Conservation (phyloP, 345 rosid genomes). For the Moringa oleifera region DNA sequence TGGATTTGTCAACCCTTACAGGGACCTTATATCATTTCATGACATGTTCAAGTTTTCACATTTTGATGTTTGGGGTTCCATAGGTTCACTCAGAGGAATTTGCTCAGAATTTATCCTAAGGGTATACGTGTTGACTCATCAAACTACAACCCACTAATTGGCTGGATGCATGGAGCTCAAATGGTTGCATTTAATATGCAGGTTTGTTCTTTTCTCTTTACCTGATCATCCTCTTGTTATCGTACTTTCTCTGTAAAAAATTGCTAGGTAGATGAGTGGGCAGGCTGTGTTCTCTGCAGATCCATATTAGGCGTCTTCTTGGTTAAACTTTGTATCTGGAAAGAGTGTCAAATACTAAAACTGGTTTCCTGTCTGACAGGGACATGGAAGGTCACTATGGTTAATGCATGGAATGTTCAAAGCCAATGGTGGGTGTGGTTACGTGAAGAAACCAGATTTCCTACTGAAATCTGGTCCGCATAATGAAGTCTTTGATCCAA, state of each 20-base stretch:
- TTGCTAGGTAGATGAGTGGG: too few species aligned
- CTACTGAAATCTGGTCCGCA: constrained; percentile 32
- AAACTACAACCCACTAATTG: constrained; percentile 82
- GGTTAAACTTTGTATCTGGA: not conserved
- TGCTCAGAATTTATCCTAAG: constrained; percentile 86
- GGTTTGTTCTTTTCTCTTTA: constrained; percentile 28
- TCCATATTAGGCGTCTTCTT: too few species aligned
- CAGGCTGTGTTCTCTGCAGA: too few species aligned
- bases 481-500: constrained; percentile 60
- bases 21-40: not conserved
- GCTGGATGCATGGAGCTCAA: constrained; percentile 97
- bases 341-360: not conserved
- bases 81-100: constrained; percentile 82
- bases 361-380: constrained; percentile 35
- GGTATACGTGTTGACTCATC: constrained; percentile 84
- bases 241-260: not conserved
- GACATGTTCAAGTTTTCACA: not conserved
- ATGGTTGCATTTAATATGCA: constrained; percentile 99
- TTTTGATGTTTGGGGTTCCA: constrained; percentile 21
- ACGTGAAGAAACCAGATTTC: constrained; percentile 74
- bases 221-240: not conserved
- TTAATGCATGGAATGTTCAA: constrained; percentile 93
- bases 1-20: not conserved
- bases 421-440: constrained; percentile 93
- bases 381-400: constrained; percentile 82